phyloP scores from a whole-genome alignment of 2,329 filamentous ascomycete genomes.

The Helotiales sp. region DNA sequence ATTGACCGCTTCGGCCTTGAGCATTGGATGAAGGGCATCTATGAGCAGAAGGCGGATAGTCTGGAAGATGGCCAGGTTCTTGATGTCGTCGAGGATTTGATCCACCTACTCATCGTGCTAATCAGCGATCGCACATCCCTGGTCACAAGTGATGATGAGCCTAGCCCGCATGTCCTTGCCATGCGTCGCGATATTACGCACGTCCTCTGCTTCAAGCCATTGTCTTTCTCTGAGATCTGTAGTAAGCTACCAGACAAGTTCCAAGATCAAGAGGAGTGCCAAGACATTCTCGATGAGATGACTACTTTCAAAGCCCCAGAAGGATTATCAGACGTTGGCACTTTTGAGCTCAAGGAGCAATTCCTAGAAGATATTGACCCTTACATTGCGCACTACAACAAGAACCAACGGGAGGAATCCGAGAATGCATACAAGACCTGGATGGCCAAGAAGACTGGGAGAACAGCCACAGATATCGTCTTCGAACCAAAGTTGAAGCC shows the following conservation, averaged over 20 bases:
- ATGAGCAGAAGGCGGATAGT: conserved; percentile 67
- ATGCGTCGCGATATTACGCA: conserved; percentile 91
- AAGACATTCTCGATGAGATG: conserved; percentile 81
- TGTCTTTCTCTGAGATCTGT: conserved; percentile 91
- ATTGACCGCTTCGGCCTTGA: conserved; percentile 89
- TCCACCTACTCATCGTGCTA: conserved; percentile 88
- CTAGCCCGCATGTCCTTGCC: conserved; percentile 63
- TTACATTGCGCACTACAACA: conserved; percentile 93
- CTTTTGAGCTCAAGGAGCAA: conserved; percentile 86
- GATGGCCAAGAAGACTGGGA: conserved; percentile 84
- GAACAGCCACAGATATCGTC: conserved; percentile 78
- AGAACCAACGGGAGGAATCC: conserved; percentile 95
- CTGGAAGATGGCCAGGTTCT: conserved; percentile 87
- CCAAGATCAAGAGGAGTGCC: conserved; percentile 85
- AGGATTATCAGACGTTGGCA: conserved; percentile 87
- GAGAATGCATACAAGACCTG: conserved; percentile 85
- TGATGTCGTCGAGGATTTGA: conserved; percentile 93
- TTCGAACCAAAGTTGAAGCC: conserved; percentile 83
- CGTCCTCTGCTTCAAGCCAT: conserved; percentile 91
- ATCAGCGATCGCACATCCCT: conserved; percentile 86
- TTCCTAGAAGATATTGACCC: conserved; percentile 89
- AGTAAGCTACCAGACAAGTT: conserved; percentile 85
- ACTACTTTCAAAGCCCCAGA: conserved; percentile 88
- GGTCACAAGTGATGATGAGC: conserved; percentile 65
- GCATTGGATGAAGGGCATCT: conserved; percentile 83